These are phyloP conservation scores for Aspergillus nanangensis DNA, from an alignment of 495 filamentous ascomycete species.

Conservation along the genomic window DNA sequence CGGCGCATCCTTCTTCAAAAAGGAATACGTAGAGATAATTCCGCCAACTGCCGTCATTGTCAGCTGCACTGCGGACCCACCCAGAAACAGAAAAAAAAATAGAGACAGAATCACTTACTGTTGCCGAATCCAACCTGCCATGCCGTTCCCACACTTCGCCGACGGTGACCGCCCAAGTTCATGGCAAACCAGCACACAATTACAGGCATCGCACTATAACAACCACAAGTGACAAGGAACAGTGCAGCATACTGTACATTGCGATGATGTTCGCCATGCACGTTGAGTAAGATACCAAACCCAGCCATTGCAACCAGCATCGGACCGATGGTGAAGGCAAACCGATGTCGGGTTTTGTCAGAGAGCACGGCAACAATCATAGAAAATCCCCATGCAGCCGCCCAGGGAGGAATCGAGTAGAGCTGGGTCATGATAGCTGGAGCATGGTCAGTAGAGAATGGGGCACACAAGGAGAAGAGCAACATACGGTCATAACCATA, in stretches of 20 bases:
- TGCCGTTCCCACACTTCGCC: constrained; percentile 75
- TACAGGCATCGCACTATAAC: constrained; percentile 73
- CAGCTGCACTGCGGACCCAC: constrained; percentile 3
- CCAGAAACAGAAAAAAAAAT: too few species aligned
- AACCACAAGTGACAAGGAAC: constrained; percentile 61
- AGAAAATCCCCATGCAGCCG: constrained; percentile 68
- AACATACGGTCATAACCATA: constrained; percentile 53
- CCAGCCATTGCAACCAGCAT: constrained; percentile 63
- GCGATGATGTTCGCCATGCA: constrained; percentile 51
- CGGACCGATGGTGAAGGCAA: constrained; percentile 63
- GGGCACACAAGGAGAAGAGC: constrained; percentile 1
- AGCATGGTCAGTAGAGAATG: constrained; percentile 15
- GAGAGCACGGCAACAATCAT: constrained; percentile 67
- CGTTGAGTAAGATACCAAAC: constrained; percentile 65
- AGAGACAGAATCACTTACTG: constrained; percentile 32
- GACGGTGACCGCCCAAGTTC: constrained; percentile 84
- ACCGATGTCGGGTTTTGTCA: constrained; percentile 69
- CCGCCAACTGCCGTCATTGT: constrained; percentile 51
- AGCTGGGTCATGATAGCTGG: constrained; percentile 70
- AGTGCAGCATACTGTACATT: constrained; percentile 67
- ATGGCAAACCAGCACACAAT: constrained; percentile 93
- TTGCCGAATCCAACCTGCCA: constrained; percentile 96
- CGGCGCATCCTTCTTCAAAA: constrained; percentile 67
- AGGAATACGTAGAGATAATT: constrained; percentile 84
- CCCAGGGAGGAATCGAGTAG: constrained; percentile 82